Base-by-base conservation (phyloP, 2,329 filamentous ascomycete species). In the Hortaea sp. region DNA sequence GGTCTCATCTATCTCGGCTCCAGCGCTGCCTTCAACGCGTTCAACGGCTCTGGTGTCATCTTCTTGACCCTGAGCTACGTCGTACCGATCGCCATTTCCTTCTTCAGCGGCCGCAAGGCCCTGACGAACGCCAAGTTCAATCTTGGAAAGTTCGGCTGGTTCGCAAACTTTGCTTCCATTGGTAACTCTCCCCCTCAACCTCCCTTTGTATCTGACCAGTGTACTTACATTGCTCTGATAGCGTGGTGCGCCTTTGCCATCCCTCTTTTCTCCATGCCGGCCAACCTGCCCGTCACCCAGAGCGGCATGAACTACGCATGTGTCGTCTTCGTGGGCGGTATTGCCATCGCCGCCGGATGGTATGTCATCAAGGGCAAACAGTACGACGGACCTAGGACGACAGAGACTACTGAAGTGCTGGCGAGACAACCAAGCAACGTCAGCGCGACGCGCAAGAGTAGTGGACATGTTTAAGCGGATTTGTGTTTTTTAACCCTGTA, bases 1-100 rank as follows among this genome's bases (percentile, higher is more conserved):
- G 81, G 78, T 30, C 59, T 81, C 55, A 78, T 86, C 62, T 84
- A 84, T 69, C 83, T 86, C 52, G 82, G 82, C 41, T 83, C 79
- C 1, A 66, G 73, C 0, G 76, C 79, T 7, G 82, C 81, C 9
- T 85, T 84, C 70, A 84, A 81, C 59, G 82, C 82, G 47, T 85
- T 85, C 63, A 57, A 56, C 44, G 55, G 56, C 41, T 54, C 54
- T 9, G 56, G 56, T 46, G 81, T 85, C 63, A 85, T 85, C 58
- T 81, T 75, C 58, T 68, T 82, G 60, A 86, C 82, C 0, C 70
- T 81, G 35, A 78, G 81, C 43, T 88, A 87, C 57, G 81, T 78
- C 32, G 72, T 72, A 1, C 83, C 84, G 12, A 81, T 86, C 45
- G 72, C 75, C 27, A 77, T 84, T 50, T 85, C 76, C 45, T 64